phyloP scores from a whole-genome alignment of 495 filamentous ascomycete species.

The Xylaria scruposa region DNA sequence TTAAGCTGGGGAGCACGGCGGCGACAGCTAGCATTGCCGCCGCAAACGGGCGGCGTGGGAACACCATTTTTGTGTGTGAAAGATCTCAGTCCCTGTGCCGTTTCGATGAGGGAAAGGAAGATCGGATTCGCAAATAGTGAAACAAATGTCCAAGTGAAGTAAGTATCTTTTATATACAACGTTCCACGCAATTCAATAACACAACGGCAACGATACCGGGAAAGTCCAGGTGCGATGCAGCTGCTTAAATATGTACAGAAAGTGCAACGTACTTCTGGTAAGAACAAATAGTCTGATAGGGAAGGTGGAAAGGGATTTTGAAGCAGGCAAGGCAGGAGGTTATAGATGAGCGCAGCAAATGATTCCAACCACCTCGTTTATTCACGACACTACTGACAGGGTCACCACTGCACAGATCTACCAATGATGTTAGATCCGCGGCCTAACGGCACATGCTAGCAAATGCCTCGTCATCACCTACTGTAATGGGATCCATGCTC shows the following conservation, averaged over 20 bases:
- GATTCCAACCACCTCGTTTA: constrained; percentile 12
- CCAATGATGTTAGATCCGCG: constrained; percentile 15
- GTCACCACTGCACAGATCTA: constrained; percentile 33
- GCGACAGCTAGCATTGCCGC: constrained; percentile 34
- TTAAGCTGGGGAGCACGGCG: constrained; percentile 38
- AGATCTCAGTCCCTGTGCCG: not conserved
- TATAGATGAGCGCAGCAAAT: not conserved
- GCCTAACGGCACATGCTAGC: constrained; percentile 1
- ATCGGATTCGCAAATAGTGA: not conserved
- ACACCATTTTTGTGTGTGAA: constrained; percentile 30
- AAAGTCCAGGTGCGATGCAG: not conserved
- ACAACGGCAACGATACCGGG: not conserved
- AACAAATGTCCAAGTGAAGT: not conserved
- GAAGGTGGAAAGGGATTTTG: not conserved
- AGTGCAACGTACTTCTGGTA: not conserved
- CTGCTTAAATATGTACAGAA: constrained; percentile 14
- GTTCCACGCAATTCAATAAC: not conserved
- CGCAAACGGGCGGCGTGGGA: constrained; percentile 31
- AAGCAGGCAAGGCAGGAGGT: not conserved
- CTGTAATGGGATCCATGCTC: constrained; percentile 5
- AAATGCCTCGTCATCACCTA: constrained; percentile 13
- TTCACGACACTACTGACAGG: not conserved
- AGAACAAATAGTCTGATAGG: not conserved
- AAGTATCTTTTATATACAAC: not conserved
- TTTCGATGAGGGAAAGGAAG: not conserved